Conservation (phyloP, 768 basidiomycete genomes). For the Auricularia auricula-judae region DNA sequence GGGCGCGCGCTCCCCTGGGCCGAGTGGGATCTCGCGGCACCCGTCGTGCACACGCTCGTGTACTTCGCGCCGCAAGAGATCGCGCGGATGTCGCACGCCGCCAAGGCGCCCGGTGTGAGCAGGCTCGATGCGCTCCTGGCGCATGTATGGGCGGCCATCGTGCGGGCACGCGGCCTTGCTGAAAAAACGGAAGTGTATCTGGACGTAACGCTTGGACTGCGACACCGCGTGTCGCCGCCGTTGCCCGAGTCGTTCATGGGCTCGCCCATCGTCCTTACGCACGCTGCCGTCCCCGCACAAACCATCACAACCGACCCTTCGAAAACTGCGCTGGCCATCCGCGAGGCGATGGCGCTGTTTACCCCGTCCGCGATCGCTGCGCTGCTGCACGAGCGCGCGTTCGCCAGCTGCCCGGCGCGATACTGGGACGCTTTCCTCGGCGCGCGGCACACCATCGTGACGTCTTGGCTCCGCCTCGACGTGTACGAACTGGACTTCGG, state of each 20-base stretch:
- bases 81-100: neutral
- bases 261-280: conserved; percentile 22
- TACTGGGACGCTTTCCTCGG: conserved; percentile 27
- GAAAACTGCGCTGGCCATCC: conserved; percentile 18
- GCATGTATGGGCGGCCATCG: conserved; percentile 25
- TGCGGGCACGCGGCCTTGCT: conserved; percentile 18
- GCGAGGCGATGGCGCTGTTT: conserved; percentile 16
- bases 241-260: conserved; percentile 21
- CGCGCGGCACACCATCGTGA: conserved; percentile 21
- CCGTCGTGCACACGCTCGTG: neutral
- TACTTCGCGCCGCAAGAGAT: neutral
- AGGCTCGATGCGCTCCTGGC: conserved; percentile 17
- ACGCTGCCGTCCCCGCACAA: conserved; percentile 13
- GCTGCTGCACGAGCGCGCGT: conserved; percentile 25
- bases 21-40: neutral
- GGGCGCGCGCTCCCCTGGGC: conserved; percentile 13
- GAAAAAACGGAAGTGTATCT: conserved; percentile 16
- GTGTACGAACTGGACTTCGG: conserved; percentile 26
- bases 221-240: conserved; percentile 11
- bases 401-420: conserved; percentile 20
- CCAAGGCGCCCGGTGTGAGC: neutral
- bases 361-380: conserved; percentile 16
- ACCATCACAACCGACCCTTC: conserved; percentile 4
- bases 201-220: conserved; percentile 18
- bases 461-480: conserved; percentile 24